Evolutionary conservation across 352 stramenopile species (phyloP), one percentile per base, ranked within the genome.

Genomic region (Phytophthora brassicae): DNA sequence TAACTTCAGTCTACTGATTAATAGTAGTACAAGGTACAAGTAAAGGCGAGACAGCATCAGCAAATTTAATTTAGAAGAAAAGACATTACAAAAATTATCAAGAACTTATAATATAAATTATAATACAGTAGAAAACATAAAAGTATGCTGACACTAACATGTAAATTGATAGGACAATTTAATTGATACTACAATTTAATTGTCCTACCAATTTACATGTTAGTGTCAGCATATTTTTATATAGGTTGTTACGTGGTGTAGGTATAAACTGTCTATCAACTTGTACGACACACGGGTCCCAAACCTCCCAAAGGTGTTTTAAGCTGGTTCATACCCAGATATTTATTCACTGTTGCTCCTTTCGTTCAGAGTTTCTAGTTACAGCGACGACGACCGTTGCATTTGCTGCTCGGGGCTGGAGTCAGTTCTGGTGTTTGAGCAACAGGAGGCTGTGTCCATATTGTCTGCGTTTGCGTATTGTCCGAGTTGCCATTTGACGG

Each of bases 151-250:
- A 61, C 54, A 55, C 42, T n/a, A n/a, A n/a, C n/a, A n/a, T n/a
- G n/a, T 61, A 29, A 61, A 61, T 61, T 48, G 54, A 61, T 61
- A 61, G 54, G 46, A 64, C 57, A 56, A 58, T 26, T n/a, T n/a
- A n/a, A n/a, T n/a, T n/a, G n/a, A n/a, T n/a, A n/a, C n/a, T n/a
- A n/a, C n/a, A n/a, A n/a, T 41, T 64, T 24, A 33, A 56, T 64
- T 56, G 26, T 50, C 44, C 46, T 56, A 57, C 5, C 36, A 13
- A n/a, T 42, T 45, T 54, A n/a, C n/a, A n/a, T n/a, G n/a, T n/a
- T n/a, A n/a, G n/a, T n/a, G n/a, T n/a, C n/a, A n/a, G n/a, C n/a
- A n/a, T n/a, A n/a, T n/a, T n/a, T n/a, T n/a, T n/a, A n/a, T n/a
- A n/a, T n/a, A n/a, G n/a, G n/a, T n/a, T n/a, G n/a, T 46, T 41